Evolutionary conservation across 345 rosid genomes (phyloP).

Genomic region (Noccaea bulbosa): DNA sequence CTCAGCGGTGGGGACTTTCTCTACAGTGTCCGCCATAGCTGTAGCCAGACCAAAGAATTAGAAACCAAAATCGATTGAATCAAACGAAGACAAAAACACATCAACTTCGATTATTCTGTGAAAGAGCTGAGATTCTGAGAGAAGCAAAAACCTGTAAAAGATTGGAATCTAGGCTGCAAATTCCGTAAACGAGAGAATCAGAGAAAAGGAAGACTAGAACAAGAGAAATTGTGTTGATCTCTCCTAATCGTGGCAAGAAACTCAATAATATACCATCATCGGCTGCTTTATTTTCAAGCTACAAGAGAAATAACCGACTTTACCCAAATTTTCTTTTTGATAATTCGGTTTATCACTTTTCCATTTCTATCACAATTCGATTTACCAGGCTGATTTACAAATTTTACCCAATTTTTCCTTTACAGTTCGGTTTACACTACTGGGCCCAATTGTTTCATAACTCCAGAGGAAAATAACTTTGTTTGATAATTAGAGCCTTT

Average conservation of each 20-base stretch:
- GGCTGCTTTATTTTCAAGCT: slow-evolving; percentile 33
- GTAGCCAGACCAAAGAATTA: neutral
- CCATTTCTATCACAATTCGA: neutral
- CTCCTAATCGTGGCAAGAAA: neutral
- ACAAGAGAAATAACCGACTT: slow-evolving; percentile 11
- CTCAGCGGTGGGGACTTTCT: slow-evolving; percentile 32
- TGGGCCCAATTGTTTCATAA: no score
- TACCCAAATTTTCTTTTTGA: neutral
- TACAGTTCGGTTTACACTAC: no score
- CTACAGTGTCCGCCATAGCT: slow-evolving; percentile 46
- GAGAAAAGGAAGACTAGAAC: neutral
- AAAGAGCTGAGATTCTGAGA: slow-evolving; percentile 3
- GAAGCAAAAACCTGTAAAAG: slow-evolving; percentile 11
- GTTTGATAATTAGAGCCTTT: no score
- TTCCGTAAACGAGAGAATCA: slow-evolving; percentile 1
- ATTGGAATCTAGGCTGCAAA: neutral
- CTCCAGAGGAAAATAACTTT: no score
- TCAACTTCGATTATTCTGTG: neutral
- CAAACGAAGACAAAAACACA: neutral
- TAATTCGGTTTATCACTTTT: neutral
- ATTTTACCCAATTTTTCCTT: no score
- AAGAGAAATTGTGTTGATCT: slow-evolving; percentile 4
- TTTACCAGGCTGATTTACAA: neutral
- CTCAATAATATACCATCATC: neutral
- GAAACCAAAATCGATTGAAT: slow-evolving; percentile 19